Base-by-base conservation (phyloP, 305 asterid genomes). In the Solanum hybrid region DNA sequence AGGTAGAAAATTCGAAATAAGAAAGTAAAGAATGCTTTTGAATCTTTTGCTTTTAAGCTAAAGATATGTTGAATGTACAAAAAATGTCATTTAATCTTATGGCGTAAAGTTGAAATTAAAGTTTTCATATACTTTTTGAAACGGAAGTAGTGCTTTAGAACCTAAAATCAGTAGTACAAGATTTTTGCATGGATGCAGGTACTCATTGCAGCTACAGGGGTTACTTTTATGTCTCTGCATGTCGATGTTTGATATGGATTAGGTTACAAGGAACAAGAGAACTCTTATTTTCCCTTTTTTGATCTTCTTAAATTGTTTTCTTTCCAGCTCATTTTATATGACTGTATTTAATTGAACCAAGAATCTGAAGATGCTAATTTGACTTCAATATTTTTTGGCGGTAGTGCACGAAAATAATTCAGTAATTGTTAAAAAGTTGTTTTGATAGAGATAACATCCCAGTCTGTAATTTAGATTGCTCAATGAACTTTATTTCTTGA, bases 181-280 rank as follows among this genome's bases (percentile, higher is more conserved):
- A 36, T 10, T 0, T 34, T 6, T 13, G 39, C 31, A 34, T 80
- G 32, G 65, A 37, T 80, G 10, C 86, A 80, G 22, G 86, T 37
- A 37, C 86, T 37, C 9, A 37, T 80, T 27, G 86, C 20, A 24
- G 65, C 86, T 37, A 37, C 10, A 80, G 1, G 86, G 86, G 34
- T 80, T 38, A 37, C 2, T 7, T 80, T 80, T 37, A 12, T 38
- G 86, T n/a, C 65, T 80, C 34, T 80, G 51, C 85, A 37, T 80
- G 68, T 80, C 4, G 68, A 34, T 24, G 86, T 38, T 38, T 3
- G 33, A 37, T 80, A 80, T 80, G 86, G 86, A 80, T 38, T 38
- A 80, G 68, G 1, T 80, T 38, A 24, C 34, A 80, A 37, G 31
- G 1, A 34, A 79, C 85, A n/a, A 37, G 12, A 80, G 0, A 80